Percentiles rank a stretch among this genome's conserved stretches.
These are phyloP conservation scores for Multifurca ochricompacta DNA, from an alignment of 768 basidiomycete species.

Conservation along the genomic window DNA sequence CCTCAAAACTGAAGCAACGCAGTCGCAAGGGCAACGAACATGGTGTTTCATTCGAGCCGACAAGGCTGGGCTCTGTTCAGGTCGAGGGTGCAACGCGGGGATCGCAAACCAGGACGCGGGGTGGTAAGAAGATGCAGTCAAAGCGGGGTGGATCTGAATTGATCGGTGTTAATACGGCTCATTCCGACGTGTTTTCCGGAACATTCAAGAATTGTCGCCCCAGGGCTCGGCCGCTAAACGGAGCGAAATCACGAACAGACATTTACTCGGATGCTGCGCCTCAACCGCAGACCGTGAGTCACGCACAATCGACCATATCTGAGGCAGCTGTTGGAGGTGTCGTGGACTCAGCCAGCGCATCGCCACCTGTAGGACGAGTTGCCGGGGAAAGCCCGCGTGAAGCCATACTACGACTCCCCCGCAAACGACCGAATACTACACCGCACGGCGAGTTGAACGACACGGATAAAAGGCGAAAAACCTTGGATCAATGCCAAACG, in stretches of 20 bases:
- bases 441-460: neutral
- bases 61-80: neutral
- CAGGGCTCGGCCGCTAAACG: conserved; percentile 6
- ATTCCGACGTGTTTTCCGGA: neutral
- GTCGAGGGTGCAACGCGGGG: neutral
- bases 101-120: neutral
- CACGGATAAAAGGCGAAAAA: conserved; percentile 4
- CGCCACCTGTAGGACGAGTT: neutral
- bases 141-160: neutral
- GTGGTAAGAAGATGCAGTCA: neutral
- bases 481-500: neutral
- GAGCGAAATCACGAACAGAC: neutral
- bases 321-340: neutral
- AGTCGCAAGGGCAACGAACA: conserved; percentile 8
- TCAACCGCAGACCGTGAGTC: neutral
- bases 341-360: neutral
- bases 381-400: neutral
- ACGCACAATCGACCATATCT: neutral
- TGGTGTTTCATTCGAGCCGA: neutral
- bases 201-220: conserved; percentile 2
- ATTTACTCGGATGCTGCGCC: neutral
- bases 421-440: neutral
- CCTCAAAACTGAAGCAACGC: conserved; percentile 17
- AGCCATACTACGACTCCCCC: neutral
- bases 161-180: neutral